A percentile compares a stretch with the other conserved stretches of the same genome.
These are phyloP conservation scores for Phytophthora fragariaefolia DNA, from an alignment of 352 stramenopile genomes.

Conservation along the genomic window DNA sequence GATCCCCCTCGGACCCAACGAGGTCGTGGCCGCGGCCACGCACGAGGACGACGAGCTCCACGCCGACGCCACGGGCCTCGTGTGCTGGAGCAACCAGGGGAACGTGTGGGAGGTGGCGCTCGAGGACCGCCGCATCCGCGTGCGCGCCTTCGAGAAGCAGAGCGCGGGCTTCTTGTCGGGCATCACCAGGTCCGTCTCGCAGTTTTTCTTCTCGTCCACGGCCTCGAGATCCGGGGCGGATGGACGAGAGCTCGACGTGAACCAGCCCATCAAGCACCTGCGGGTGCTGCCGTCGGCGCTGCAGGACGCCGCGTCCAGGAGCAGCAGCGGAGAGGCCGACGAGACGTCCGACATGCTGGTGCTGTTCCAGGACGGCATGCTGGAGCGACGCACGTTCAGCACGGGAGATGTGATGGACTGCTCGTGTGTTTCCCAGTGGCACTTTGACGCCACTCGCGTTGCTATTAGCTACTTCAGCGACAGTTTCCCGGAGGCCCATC, in stretches of 20 bases:
- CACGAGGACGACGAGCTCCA: slow-evolving; percentile 19
- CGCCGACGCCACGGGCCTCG: slow-evolving; percentile 53
- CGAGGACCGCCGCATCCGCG: slow-evolving; percentile 79
- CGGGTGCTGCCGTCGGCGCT: slow-evolving; percentile 48
- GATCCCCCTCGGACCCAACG: slow-evolving; percentile 64
- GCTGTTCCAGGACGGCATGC: slow-evolving; percentile 66
- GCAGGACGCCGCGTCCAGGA: slow-evolving; percentile 26
- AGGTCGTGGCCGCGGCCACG: slow-evolving; percentile 41
- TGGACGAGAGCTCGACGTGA: slow-evolving; percentile 48
- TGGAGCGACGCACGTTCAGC: slow-evolving; percentile 79
- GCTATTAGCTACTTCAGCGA: slow-evolving; percentile 80
- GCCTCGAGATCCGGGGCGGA: slow-evolving; percentile 37
- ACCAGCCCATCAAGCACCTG: slow-evolving; percentile 62
- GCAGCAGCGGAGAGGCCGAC: slow-evolving; percentile 35
- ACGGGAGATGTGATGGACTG: slow-evolving; percentile 71
- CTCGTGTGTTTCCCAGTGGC: slow-evolving; percentile 55
- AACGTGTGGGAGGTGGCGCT: slow-evolving; percentile 85
- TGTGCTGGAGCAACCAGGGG: slow-evolving; percentile 84
- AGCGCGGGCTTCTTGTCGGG: slow-evolving; percentile 70
- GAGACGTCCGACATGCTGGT: slow-evolving; percentile 68
- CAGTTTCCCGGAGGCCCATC: slow-evolving; percentile 59
- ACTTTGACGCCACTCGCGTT: slow-evolving; percentile 65
- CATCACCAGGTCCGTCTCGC: slow-evolving; percentile 74
- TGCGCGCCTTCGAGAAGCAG: slow-evolving; percentile 76
- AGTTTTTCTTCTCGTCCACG: slow-evolving; percentile 76